A percentile compares a stretch with the other conserved stretches of the same genome.
Conservation (phyloP, 2,329 filamentous ascomycete genomes). For the Hypoxylon sp. region DNA sequence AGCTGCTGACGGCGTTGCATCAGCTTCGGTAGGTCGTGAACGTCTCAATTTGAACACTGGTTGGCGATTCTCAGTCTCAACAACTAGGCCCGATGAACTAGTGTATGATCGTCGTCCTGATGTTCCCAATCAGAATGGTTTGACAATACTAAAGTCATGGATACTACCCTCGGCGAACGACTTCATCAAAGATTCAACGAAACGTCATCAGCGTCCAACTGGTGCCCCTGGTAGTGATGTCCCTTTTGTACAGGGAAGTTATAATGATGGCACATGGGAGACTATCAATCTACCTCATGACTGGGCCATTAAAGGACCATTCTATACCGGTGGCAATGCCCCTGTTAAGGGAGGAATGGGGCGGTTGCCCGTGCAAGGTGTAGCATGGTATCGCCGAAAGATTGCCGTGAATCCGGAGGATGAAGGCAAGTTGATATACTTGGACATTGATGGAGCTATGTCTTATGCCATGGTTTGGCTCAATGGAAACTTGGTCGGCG, state of each 20-base stretch:
- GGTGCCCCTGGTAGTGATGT: conserved; percentile 50
- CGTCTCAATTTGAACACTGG: background rate
- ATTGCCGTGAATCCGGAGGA: conserved; percentile 52
- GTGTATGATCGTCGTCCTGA: conserved; percentile 2
- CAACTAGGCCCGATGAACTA: background rate
- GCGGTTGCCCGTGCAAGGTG: conserved; percentile 65
- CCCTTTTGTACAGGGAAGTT: conserved; percentile 50
- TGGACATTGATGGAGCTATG: conserved; percentile 57
- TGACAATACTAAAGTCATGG: conserved; percentile 24
- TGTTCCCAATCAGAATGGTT: background rate
- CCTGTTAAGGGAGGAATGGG: conserved; percentile 57
- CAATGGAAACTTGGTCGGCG: conserved; percentile 58
- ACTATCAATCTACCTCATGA: conserved; percentile 60
- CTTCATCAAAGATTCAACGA: conserved; percentile 45
- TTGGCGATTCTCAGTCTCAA: background rate
- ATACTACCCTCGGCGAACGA: conserved; percentile 52
- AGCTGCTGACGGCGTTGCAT: background rate
- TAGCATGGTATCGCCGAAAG: conserved; percentile 58
- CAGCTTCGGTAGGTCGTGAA: background rate
- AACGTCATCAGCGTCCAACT: conserved; percentile 43
- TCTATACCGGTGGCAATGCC: conserved; percentile 54
- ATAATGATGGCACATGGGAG: conserved; percentile 56
- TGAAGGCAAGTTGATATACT: conserved; percentile 58
- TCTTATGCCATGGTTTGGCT: conserved; percentile 59
- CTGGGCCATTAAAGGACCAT: conserved; percentile 62